A percentile compares a stretch with the other conserved stretches of the same genome.
Evolutionary conservation across 2,329 filamentous ascomycete genomes (phyloP).

Genomic region (Phyllosticta paracitricarpa): DNA sequence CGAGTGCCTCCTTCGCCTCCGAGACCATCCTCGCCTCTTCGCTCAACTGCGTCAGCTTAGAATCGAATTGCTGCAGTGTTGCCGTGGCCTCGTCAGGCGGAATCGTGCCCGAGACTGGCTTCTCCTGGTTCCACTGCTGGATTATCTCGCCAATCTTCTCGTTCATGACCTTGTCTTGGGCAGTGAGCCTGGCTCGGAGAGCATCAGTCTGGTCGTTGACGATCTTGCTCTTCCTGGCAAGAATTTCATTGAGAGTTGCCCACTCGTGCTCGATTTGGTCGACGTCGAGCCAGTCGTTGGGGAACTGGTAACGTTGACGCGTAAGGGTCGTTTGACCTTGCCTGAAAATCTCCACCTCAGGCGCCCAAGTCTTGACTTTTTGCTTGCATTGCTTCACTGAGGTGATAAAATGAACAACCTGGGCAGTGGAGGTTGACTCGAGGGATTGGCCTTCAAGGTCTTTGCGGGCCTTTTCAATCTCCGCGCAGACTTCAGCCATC

Average conservation of each 20-base stretch:
- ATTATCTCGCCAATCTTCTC: constrained; percentile 82
- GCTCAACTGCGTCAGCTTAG: constrained; percentile 72
- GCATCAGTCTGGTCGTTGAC: constrained; percentile 95
- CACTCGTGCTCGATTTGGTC: constrained; percentile 96
- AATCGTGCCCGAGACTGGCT: constrained; percentile 90
- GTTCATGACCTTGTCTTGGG: constrained; percentile 83
- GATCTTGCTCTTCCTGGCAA: constrained; percentile 86
- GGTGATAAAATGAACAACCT: constrained; percentile 97
- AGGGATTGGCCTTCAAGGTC: constrained; percentile 87
- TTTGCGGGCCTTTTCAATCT: constrained; percentile 80
- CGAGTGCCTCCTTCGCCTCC: constrained; percentile 92
- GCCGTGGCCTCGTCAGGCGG: constrained; percentile 79
- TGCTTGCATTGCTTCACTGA: constrained; percentile 94
- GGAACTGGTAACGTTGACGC: constrained; percentile 88
- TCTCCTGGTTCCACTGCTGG: constrained; percentile 86
- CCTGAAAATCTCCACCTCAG: constrained; percentile 90
- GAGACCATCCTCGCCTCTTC: constrained; percentile 87
- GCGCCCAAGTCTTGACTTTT: constrained; percentile 87
- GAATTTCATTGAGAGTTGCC: constrained; percentile 83
- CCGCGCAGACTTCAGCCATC: constrained; percentile 85
- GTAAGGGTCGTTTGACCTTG: constrained; percentile 89
- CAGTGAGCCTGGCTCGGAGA: constrained; percentile 84
- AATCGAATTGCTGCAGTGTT: constrained; percentile 73
- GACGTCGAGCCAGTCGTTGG: constrained; percentile 86
- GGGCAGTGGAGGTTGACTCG: constrained; percentile 88